These are phyloP conservation scores for Leishmania turanica DNA, from an alignment of 208 protist species.

Conservation along the genomic window DNA sequence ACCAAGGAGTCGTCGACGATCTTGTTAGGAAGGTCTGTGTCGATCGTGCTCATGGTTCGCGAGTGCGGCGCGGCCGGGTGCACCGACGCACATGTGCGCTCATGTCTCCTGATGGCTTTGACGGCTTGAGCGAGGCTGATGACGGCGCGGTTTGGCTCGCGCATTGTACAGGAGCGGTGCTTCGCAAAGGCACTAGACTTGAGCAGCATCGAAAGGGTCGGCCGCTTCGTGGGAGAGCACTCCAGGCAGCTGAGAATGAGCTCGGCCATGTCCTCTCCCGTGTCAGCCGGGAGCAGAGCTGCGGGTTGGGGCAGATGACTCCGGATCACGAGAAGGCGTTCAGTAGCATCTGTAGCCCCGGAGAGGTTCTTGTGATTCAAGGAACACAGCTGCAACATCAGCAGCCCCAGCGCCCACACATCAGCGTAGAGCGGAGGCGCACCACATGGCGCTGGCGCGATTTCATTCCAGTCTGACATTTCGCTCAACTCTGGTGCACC, in stretches of 20 bases:
- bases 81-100: too few relatives aligned
- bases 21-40: too few relatives aligned
- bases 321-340: slow-evolving; percentile 6
- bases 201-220: slow-evolving; percentile 5
- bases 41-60: neutral
- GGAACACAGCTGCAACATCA: slow-evolving; percentile 21
- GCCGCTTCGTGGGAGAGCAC: neutral
- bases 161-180: neutral
- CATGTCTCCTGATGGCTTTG: too few relatives aligned
- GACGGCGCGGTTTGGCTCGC: slow-evolving; percentile 12
- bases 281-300: slow-evolving; percentile 10
- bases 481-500: slow-evolving; percentile 19
- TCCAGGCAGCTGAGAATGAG: slow-evolving; percentile 26
- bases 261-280: slow-evolving; percentile 2
- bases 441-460: neutral
- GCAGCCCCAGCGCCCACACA: slow-evolving; percentile 19
- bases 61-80: neutral
- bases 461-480: neutral
- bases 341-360: neutral
- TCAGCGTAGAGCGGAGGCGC: slow-evolving; percentile 8
- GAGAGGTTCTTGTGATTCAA: slow-evolving; percentile 12
- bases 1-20: neutral
- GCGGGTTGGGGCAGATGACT: neutral
- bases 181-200: slow-evolving; percentile 5
- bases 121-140: slow-evolving; percentile 29